Base-by-base conservation (phyloP, 116 monocot genomes). In the Posidonia oceanica region DNA sequence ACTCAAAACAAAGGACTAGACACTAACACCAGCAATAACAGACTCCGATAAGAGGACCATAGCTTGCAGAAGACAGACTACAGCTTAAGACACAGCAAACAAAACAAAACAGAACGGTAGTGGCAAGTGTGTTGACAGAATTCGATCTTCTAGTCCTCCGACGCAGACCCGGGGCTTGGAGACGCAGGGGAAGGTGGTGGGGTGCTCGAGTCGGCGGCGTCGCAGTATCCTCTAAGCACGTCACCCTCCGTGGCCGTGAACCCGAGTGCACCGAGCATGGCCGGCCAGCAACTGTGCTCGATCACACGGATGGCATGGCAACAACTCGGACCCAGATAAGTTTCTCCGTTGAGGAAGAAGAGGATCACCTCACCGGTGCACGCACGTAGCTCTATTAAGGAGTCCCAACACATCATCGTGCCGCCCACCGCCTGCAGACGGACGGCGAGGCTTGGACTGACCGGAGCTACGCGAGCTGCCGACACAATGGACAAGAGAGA, bases 161-260 rank as follows among this genome's bases (percentile, higher is more conserved):
- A 29, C 29, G 48, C 7, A 48, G 48, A 48, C 48, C 11, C 48
- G 6, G 48, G 48, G 48, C 48, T 48, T 2, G 48, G 56, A 58
- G 66, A 38, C 0, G 74, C 54, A 8, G 74, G 39, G 3, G 74
- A 17, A 16, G 74, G 66, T 3, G 67, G 66, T n/a, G n/a, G 66
- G 15, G 55, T 14, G 8, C 0, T 13, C 8, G 4, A 8, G 21
- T 41, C 52, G 52, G 44, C 18, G 70, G 74, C 75, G 29, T 66
- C 80, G 53, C 80, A 80, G 44, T 80, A 80, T 13, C 39, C 75
- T 4, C 66, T 66, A 14, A 80, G 65, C 17, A 75, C 38, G 58
- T 80, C 75, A 11, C 70, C 70, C 59, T 80, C 70, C n/a, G 70
- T 59, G 17, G 74, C 22, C 0, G 80, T 80, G 63, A 75, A 80